Base-by-base conservation (phyloP, 2,329 filamentous ascomycete genomes). In the Diaporthe sp. region DNA sequence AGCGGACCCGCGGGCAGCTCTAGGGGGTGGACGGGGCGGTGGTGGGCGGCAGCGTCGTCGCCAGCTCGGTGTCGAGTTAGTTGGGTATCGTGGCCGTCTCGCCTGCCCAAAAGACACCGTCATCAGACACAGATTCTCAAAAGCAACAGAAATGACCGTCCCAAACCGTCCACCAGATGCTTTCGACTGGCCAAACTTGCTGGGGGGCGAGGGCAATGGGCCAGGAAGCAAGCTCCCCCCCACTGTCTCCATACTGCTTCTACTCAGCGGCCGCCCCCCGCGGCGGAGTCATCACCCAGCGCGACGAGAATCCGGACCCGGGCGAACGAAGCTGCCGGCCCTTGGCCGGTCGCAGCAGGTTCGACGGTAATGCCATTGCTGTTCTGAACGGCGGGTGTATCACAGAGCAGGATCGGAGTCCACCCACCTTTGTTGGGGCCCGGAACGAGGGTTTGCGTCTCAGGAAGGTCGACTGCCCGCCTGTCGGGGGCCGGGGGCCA, bases 281-380 rank as follows among this genome's bases (percentile, higher is more conserved):
- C 73, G 68, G 75, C 61, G 39, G 73, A 75, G 75, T 72, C 75
- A 70, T 65, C n/a, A 31, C 58, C 34, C 60, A 39, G 44, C 60
- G 58, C 37, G 51, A 13, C n/a, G 37, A 6, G 28, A 25, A 49
- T 19, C 17, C 42, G n/a, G 34, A 53, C 44, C 46, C 34, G 28
- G 44, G 34, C n/a, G 31, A 61, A 44, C 17, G 25, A 31, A 25
- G 39, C 58, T 65, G 37, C 22, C n/a, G 44, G 19, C 46, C 39
- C 15, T 31, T 10, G 28, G 42, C 13, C 44, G n/a, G 34, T 53
- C 46, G 49, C 65, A 34, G 34, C 46, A 55, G n/a, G 17, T 15
- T 17, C 15, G 25, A 42, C 9, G 15, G 37, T 25, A 71, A 44
- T 13, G 51, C 17, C 46, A 10, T 44, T 55, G 58, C 28, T 25